Conservation (phyloP, 208 protist species). For the Acanthamoeba lenticulata region DNA sequence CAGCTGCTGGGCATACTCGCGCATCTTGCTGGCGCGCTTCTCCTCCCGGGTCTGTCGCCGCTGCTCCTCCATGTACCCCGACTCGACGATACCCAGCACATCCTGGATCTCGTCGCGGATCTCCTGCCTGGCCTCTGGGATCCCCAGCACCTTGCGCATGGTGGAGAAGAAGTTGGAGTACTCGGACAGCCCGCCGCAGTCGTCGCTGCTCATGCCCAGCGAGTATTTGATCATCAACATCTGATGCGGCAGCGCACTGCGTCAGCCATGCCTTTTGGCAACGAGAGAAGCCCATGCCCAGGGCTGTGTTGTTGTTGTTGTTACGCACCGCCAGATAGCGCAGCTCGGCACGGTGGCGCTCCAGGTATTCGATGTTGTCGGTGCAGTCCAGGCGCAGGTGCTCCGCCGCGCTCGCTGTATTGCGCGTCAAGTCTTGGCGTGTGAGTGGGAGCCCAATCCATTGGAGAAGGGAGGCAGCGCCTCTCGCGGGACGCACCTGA, state of each 20-base stretch:
- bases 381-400: background rate
- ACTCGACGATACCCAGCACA: slow-evolving; percentile 57
- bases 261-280: too few relatives aligned
- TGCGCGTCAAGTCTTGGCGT: too few relatives aligned
- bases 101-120: slow-evolving; percentile 2
- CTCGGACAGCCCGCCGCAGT: slow-evolving; percentile 23
- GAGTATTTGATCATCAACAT: slow-evolving; percentile 37
- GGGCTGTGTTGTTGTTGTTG: too few relatives aligned
- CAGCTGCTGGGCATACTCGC: background rate
- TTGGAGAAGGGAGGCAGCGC: too few relatives aligned
- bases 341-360: background rate
- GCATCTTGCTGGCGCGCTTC: background rate
- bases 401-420: background rate
- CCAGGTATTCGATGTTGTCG: background rate
- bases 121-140: background rate
- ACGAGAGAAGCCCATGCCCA: background rate
- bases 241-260: too few relatives aligned
- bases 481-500: background rate
- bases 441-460: too few relatives aligned
- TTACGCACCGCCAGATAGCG: background rate
- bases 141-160: background rate
- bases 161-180: slow-evolving; percentile 49
- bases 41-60: background rate
- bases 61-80: slow-evolving; percentile 42
- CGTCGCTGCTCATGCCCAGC: slow-evolving; percentile 49